Evolutionary conservation across 1,139 yeast genomes (phyloP), one percentile per base, ranked within the genome.

Genomic region (Neolecta irregularis): DNA sequence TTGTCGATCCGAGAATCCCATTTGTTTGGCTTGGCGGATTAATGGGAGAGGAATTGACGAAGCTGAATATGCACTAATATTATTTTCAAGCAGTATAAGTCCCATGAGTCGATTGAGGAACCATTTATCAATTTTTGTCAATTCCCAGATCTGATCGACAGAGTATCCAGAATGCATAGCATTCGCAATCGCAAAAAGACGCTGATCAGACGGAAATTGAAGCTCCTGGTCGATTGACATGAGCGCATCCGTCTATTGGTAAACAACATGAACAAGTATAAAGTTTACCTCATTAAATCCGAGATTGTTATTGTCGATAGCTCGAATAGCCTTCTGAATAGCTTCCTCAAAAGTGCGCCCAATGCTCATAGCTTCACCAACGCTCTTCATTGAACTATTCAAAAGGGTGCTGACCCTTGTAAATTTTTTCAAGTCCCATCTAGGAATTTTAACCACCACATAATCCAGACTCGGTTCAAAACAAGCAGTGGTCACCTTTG

Each of bases 331-430:
- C 63, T 88, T 88, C 62, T 88, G 98, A 45, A 88, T 80, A 28
- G 98, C 93, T 58, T 88, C 98, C 60, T 88, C 98, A 49, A 88
- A 88, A 11, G 93, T 88, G 60, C 98, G 72, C 55, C 98, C 98
- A 56, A 88, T 83, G 45, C 92, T 71, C 98, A 88, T 88, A 40
- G 88, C 98, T 61, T 88, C 98, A 65, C 98, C 98, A 43, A 88
- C 98, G 46, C 95, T 83, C 61, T 88, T 88, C 98, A 88, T 88
- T 31, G 94, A 74, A 4, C 96, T 85, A 25, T 92, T 77, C 50
- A 88, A 69, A 52, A 76, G 69, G 40, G 85, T 73, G 35, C 92
- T 77, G 36, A 88, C 98, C 57, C 94, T 72, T 46, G 88, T 80
- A 62, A 88, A 88, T 63, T 88, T 88, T 67, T 80, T 77, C 61